Conservation (phyloP, 23 red algal species). For the Cyanidioschyzon merolae region DNA sequence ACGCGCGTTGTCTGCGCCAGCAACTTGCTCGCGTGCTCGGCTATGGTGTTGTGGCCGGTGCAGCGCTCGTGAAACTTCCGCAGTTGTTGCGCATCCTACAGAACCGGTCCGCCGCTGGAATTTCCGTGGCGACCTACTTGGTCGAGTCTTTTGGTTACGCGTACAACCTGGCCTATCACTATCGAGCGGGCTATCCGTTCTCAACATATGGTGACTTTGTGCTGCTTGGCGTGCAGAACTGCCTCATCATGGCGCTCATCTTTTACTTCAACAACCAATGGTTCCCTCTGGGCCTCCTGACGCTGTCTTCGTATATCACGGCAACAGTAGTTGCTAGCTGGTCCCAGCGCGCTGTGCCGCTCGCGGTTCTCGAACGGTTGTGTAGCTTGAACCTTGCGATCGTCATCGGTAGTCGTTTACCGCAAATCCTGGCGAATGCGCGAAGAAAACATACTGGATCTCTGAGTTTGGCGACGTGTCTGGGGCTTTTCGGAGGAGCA, state of each 20-base stretch:
- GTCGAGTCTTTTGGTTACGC: conserved; percentile 89
- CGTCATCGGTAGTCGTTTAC: conserved; percentile 44
- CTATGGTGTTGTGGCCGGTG: conserved; percentile 54
- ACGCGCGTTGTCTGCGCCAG: not conserved
- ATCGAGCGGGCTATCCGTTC: conserved; percentile 62
- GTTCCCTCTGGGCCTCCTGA: conserved; percentile 11
- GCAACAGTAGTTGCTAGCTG: conserved; percentile 39
- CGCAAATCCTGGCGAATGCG: conserved; percentile 56
- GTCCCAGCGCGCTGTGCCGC: conserved; percentile 27
- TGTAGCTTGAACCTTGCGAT: conserved; percentile 49
- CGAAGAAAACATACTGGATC: conserved; percentile 44
- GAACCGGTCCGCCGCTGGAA: conserved; percentile 47
- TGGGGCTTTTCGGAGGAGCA: conserved; percentile 75
- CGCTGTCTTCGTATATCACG: conserved; percentile 18
- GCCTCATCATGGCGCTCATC: conserved; percentile 52
- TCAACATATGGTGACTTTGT: conserved; percentile 93
- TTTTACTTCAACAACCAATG: conserved; percentile 28
- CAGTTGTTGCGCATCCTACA: conserved; percentile 61
- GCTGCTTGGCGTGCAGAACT: conserved; percentile 67
- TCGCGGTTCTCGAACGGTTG: conserved; percentile 52
- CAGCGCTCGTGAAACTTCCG: conserved; percentile 79
- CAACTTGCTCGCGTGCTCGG: conserved; percentile 23
- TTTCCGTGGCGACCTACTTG: conserved; percentile 48
- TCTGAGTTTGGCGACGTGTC: conserved; percentile 59
- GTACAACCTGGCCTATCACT: conserved; percentile 91